phyloP scores from a whole-genome alignment of 2,329 filamentous ascomycete genomes.

The Alternaria metachromatica region DNA sequence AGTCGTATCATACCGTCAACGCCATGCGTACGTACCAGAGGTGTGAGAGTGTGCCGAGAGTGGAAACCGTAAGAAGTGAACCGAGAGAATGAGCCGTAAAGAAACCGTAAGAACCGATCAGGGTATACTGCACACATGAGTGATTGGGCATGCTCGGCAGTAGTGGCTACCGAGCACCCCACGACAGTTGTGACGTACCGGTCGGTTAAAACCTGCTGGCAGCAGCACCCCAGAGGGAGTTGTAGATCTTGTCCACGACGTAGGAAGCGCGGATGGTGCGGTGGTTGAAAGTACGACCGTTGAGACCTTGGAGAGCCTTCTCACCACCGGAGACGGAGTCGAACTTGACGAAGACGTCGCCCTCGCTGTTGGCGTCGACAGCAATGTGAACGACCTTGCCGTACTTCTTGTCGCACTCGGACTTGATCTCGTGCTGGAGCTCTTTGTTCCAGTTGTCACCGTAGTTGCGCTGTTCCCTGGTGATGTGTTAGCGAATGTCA shows the following conservation, averaged over 20 bases:
- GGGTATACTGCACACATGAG: conserved; percentile 11
- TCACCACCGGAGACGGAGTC: conserved; percentile 93
- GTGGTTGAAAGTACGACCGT: conserved; percentile 94
- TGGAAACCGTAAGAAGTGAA: background rate
- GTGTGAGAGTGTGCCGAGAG: conserved; percentile 5
- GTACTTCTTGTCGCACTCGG: conserved; percentile 94
- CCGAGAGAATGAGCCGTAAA: background rate
- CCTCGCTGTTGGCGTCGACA: conserved; percentile 89
- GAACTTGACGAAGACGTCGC: conserved; percentile 99
- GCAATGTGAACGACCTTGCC: conserved; percentile 97
- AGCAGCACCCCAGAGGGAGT: conserved; percentile 71
- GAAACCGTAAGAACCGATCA: background rate
- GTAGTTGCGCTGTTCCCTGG: conserved; percentile 34
- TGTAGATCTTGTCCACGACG: conserved; percentile 98
- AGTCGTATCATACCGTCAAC: conserved; percentile 14
- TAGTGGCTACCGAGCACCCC: conserved; percentile 4
- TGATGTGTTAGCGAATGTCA: conserved; percentile 19
- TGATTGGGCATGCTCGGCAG: conserved; percentile 9
- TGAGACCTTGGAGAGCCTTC: conserved; percentile 96
- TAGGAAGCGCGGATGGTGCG: conserved; percentile 92
- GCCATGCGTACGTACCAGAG: conserved; percentile 11
- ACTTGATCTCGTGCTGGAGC: conserved; percentile 89
- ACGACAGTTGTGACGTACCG: conserved; percentile 22
- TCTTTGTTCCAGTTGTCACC: conserved; percentile 78
- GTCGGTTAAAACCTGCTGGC: conserved; percentile 35